These are phyloP conservation scores for Rutstroemia sp. DNA, from an alignment of 2,329 filamentous ascomycete species.

Conservation along the genomic window DNA sequence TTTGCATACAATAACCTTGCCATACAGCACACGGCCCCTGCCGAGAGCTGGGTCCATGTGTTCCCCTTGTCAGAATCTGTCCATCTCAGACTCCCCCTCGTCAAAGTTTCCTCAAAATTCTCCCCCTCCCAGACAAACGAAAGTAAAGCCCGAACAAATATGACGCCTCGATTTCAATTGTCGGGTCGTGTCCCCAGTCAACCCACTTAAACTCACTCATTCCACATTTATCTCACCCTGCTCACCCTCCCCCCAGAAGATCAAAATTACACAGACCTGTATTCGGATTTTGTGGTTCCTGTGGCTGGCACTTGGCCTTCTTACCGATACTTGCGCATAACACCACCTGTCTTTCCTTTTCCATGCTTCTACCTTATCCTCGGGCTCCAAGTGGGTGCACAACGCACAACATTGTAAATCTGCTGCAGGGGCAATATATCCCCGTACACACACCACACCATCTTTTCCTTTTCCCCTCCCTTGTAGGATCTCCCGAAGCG, in stretches of 20 bases:
- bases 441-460: not conserved
- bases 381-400: not conserved
- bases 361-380: conserved; percentile 5
- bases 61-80: not conserved
- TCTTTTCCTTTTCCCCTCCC: not conserved
- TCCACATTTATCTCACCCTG: not conserved
- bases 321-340: not conserved
- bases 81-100: too few species aligned
- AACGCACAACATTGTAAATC: conserved; percentile 2
- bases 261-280: conserved; percentile 1
- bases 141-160: not conserved
- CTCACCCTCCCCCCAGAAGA: not conserved
- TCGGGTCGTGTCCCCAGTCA: not conserved
- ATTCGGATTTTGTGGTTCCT: not conserved
- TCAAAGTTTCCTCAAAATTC: too few species aligned
- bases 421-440: not conserved
- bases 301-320: not conserved
- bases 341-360: not conserved
- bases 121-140: too few species aligned
- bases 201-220: not conserved
- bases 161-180: not conserved
- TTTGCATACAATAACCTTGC: too few species aligned
- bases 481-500: not conserved
- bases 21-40: too few species aligned
- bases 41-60: not conserved